phyloP scores from a whole-genome alignment of 805 yeast genomes.

The Candida railenensis region DNA sequence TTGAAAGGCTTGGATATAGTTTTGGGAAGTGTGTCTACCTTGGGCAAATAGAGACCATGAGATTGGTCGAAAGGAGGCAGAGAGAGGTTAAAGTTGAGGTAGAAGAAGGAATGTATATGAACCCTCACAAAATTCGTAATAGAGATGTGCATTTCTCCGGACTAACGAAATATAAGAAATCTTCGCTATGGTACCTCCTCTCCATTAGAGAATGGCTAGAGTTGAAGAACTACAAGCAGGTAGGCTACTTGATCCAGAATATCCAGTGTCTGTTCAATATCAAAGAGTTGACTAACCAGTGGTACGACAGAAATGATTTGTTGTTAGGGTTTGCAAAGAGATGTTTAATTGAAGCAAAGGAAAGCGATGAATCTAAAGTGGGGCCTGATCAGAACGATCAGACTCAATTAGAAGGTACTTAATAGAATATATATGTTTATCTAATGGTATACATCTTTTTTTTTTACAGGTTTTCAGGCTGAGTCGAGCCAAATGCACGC shows the following conservation, averaged over 20 bases:
- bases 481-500: too few species aligned
- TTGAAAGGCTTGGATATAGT: slow-evolving; percentile 41
- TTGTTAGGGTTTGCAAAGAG: slow-evolving; percentile 20
- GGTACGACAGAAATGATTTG: slow-evolving; percentile 35
- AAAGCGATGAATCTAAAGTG: background rate
- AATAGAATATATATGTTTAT: background rate
- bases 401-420: background rate
- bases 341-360: background rate
- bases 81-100: background rate
- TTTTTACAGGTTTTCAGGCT: too few species aligned
- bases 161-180: slow-evolving; percentile 64
- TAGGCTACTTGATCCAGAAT: slow-evolving; percentile 24
- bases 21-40: slow-evolving; percentile 44
- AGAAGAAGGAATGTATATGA: slow-evolving; percentile 26
- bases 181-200: slow-evolving; percentile 72
- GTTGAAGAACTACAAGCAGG: slow-evolving; percentile 26
- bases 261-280: slow-evolving; percentile 21
- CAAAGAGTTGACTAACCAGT: slow-evolving; percentile 16
- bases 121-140: slow-evolving; percentile 30
- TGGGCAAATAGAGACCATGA: slow-evolving; percentile 8
- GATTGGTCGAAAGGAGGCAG: slow-evolving; percentile 10
- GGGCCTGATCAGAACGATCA: background rate
- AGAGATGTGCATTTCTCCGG: slow-evolving; percentile 47
- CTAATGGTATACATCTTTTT: too few species aligned
- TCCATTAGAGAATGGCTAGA: slow-evolving; percentile 69